Percentiles rank a stretch among this genome's conserved stretches.
Conservation (phyloP, 371 early-diverging fungal species). For the Syncephalastrum monosporum region DNA sequence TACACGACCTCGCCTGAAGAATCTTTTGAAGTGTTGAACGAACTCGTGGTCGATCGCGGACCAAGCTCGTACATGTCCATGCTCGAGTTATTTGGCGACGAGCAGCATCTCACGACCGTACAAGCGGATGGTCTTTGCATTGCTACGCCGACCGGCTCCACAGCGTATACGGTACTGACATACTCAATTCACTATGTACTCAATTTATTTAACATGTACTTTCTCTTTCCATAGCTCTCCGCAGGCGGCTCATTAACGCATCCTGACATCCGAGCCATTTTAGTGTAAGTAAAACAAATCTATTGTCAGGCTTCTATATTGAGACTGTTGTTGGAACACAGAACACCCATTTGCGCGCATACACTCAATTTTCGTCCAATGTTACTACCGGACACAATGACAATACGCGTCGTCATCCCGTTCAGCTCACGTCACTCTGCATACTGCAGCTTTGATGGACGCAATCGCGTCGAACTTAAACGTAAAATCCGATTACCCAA, state of each 20-base stretch:
- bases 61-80: constrained; percentile 85
- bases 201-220: not conserved
- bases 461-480: constrained; percentile 78
- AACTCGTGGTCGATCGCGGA: constrained; percentile 84
- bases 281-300: constrained; percentile 42
- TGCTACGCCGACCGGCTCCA: constrained; percentile 94
- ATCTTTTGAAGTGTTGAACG: constrained; percentile 70
- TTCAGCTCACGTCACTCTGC: constrained; percentile 69
- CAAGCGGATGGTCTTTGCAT: constrained; percentile 92
- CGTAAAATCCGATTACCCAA: constrained; percentile 33
- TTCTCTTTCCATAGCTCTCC: constrained; percentile 54
- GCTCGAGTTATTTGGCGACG: constrained; percentile 89
- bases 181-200: not conserved
- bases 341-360: constrained; percentile 93
- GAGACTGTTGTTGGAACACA: too few relatives aligned
- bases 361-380: constrained; percentile 93
- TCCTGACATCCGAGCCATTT: constrained; percentile 86
- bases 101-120: constrained; percentile 77
- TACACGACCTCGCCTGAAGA: constrained; percentile 41
- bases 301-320: too few relatives aligned
- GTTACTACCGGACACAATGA: constrained; percentile 87
- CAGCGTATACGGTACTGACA: constrained; percentile 79
- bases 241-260: constrained; percentile 95
- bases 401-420: constrained; percentile 74
- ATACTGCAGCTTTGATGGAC: constrained; percentile 89